Percentiles rank a stretch among this genome's conserved stretches.
phyloP scores from a whole-genome alignment of 306 rosid species.

The Urtica urens region DNA sequence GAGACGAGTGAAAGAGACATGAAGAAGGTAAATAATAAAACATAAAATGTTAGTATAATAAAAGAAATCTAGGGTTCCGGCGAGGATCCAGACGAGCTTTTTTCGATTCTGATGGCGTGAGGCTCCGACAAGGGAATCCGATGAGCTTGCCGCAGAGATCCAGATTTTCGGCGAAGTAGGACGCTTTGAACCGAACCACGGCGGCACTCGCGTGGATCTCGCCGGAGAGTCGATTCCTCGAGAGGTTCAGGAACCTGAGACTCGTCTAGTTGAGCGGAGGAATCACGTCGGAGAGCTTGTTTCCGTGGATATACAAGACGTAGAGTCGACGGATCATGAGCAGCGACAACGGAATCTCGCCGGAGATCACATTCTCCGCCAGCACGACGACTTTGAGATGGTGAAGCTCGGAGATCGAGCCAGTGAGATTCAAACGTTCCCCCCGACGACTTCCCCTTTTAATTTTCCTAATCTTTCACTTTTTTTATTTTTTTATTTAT shows the following conservation, averaged over 20 bases:
- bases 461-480: too few relatives aligned
- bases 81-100: slow-evolving; percentile 42
- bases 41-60: too few relatives aligned
- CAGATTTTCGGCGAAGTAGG: slow-evolving; percentile 51
- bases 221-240: slow-evolving; percentile 68
- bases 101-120: slow-evolving; percentile 34
- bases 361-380: slow-evolving; percentile 52
- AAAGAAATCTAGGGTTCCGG: slow-evolving; percentile 46
- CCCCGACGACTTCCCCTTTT: too few relatives aligned
- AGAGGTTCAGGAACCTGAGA: slow-evolving; percentile 71
- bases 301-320: slow-evolving; percentile 48
- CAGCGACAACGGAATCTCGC: slow-evolving; percentile 44
- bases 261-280: slow-evolving; percentile 70
- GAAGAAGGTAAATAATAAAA: too few relatives aligned
- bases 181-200: slow-evolving; percentile 47
- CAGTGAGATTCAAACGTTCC: too few relatives aligned
- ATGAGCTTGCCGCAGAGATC: slow-evolving; percentile 55
- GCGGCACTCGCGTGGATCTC: slow-evolving; percentile 49
- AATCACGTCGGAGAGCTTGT: slow-evolving; percentile 39
- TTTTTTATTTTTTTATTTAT: too few relatives aligned
- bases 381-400: slow-evolving; percentile 57
- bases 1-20: too few relatives aligned
- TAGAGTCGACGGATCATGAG: slow-evolving; percentile 58
- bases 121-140: slow-evolving; percentile 20
- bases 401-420: slow-evolving; percentile 53